Evolutionary conservation across 2,329 filamentous ascomycete species (phyloP).

Genomic region (Arachnopeziza araneosa): DNA sequence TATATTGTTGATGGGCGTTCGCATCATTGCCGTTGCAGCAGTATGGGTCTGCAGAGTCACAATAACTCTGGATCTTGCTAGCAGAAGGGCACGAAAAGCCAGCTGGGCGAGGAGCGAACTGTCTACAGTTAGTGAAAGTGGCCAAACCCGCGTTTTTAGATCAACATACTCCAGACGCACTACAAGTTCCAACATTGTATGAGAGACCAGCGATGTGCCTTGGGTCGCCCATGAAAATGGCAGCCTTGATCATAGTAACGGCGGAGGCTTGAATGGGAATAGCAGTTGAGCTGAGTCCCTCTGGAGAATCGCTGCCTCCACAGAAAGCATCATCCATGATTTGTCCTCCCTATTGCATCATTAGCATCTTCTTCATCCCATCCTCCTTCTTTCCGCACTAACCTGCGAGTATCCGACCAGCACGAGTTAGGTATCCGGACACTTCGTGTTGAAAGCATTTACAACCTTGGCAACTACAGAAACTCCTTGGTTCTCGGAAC

Average conservation of each 20-base stretch:
- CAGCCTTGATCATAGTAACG: constrained; percentile 53
- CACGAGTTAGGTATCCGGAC: constrained; percentile 52
- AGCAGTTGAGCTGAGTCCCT: constrained; percentile 41
- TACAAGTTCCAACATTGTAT: constrained; percentile 58
- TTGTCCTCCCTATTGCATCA: constrained; percentile 46
- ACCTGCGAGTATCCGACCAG: constrained; percentile 60
- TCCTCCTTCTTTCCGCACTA: constrained; percentile 7
- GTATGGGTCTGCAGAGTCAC: constrained; percentile 54
- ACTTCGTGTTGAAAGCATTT: constrained; percentile 50
- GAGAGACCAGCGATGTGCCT: constrained; percentile 48
- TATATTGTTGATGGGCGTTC: constrained; percentile 52
- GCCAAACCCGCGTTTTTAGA: background rate
- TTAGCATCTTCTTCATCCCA: background rate
- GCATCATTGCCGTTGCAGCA: constrained; percentile 54
- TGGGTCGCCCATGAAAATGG: constrained; percentile 61
- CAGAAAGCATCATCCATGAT: constrained; percentile 59
- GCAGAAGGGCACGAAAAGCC: constrained; percentile 50
- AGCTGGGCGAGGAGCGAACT: constrained; percentile 51
- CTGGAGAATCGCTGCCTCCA: constrained; percentile 46
- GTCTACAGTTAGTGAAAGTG: constrained; percentile 1
- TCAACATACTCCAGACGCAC: constrained; percentile 49
- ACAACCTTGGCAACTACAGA: constrained; percentile 53
- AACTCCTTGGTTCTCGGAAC: constrained; percentile 53
- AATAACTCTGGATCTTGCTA: constrained; percentile 53
- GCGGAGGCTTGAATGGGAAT: constrained; percentile 40